Evolutionary conservation across 192 early-diverging fungal species (phyloP), one percentile per base, ranked within the genome.

Genomic region (Lobosporangium transversale): DNA sequence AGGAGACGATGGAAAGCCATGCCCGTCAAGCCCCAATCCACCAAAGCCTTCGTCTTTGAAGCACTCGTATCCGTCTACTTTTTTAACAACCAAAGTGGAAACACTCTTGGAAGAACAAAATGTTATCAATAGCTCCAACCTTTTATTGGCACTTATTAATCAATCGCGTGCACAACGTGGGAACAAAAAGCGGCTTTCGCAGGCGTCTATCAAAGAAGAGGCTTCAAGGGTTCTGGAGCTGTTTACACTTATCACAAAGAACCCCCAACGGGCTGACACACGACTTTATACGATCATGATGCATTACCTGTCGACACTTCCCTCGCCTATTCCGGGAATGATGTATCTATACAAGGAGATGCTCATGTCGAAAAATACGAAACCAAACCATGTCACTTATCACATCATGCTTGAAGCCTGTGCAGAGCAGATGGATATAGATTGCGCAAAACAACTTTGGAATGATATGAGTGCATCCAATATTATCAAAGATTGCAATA

Each of bases 361-460:
- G 71, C 51, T n/a, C 1, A 23, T 52, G 0, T 66, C 63, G 14
- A 36, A 54, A 26, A 51, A 29, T 3, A 52, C 71, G 1, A 66
- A 55, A 30, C 71, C 71, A 21, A 66, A 75, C 23, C 17, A 57
- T 21, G 43, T 75, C 35, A 75, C 71, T 0, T 75, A 55, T 44
- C 43, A 24, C 52, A 66, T 75, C 36, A 60, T 75, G 57, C 26
- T 75, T 21, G 71, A 75, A 18, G 71, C 71, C 2, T 75, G 71
- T 43, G 71, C 71, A 10, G 71, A 75, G n/a, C 71, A 75, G 21
- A 66, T 75, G 62, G 71, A 75, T 10, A 75, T 75, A 63, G 71
- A 66, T 21, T 27, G 42, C 8, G 71, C 45, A 4, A 44, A 53
- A 29, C 51, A 37, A 24, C 45, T 75, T 1, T 75, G 71, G 71